Evolutionary conservation across 2,329 filamentous ascomycete species (phyloP).

Genomic region (Xylariaceae sp.): DNA sequence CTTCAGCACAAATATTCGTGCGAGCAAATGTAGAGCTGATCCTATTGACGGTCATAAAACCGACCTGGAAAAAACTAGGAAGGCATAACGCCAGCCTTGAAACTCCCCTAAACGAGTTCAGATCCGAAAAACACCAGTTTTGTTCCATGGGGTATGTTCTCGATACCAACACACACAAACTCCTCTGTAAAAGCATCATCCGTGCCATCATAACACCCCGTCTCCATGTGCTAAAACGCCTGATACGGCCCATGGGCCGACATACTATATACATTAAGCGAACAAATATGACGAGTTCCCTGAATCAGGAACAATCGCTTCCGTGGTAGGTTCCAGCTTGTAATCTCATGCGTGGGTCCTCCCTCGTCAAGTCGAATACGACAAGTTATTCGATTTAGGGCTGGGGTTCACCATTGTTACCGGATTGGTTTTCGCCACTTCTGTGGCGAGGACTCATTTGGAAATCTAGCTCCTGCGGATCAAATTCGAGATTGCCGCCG

Average conservation of each 20-base stretch:
- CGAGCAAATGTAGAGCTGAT: not conserved
- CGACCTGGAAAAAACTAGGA: not conserved
- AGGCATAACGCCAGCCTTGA: not conserved
- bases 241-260: not conserved
- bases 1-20: not conserved
- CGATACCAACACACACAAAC: slow-evolving; percentile 5
- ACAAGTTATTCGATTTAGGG: not conserved
- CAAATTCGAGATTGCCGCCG: slow-evolving; percentile 18
- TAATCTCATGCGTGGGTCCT: too few relatives aligned
- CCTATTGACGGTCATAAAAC: not conserved
- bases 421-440: not conserved
- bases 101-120: not conserved
- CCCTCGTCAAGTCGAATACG: too few relatives aligned
- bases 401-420: not conserved
- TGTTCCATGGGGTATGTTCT: slow-evolving; percentile 5
- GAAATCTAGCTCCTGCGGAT: slow-evolving; percentile 7
- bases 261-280: slow-evolving; percentile 9
- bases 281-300: not conserved
- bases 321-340: too few relatives aligned
- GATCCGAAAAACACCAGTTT: slow-evolving; percentile 14
- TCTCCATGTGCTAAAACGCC: not conserved
- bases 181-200: slow-evolving; percentile 1
- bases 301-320: too few relatives aligned
- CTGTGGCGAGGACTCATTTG: slow-evolving; percentile 8
- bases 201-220: not conserved